These are phyloP conservation scores for Rubia peregrina DNA, from an alignment of 305 asterid species.

Conservation along the genomic window DNA sequence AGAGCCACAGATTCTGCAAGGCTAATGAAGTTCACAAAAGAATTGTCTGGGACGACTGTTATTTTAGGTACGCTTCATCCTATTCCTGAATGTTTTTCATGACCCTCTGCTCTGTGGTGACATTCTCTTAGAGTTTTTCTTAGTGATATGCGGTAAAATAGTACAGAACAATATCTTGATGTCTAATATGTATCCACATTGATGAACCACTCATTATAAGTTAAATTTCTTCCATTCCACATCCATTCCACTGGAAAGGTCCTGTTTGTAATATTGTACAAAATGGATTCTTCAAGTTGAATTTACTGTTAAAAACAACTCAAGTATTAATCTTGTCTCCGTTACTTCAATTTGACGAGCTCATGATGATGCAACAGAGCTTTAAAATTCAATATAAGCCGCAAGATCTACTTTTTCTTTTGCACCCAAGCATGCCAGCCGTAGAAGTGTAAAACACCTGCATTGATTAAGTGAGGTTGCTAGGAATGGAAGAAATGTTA, in stretches of 20 bases:
- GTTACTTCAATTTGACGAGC: background rate
- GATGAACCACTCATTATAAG: background rate
- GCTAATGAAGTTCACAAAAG: constrained; percentile 85
- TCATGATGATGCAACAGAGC: background rate
- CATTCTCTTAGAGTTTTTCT: background rate
- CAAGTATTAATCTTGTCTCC: background rate
- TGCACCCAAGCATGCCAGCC: background rate
- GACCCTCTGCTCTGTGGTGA: background rate
- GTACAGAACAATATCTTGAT: background rate
- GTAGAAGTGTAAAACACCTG: background rate
- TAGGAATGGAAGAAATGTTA: background rate
- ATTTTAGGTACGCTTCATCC: constrained; percentile 46
- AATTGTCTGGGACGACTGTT: constrained; percentile 61
- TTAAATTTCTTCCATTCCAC: background rate
- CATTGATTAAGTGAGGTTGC: background rate
- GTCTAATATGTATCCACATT: background rate
- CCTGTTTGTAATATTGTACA: background rate
- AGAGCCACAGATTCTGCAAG: constrained; percentile 94
- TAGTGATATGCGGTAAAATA: background rate
- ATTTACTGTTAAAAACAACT: background rate
- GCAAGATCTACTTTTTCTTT: background rate
- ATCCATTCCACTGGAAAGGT: background rate
- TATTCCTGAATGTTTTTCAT: background rate
- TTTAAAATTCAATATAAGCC: background rate
- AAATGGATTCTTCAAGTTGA: background rate